phyloP scores from a whole-genome alignment of 179 eudicot species.

The Spinacia oleracea region DNA sequence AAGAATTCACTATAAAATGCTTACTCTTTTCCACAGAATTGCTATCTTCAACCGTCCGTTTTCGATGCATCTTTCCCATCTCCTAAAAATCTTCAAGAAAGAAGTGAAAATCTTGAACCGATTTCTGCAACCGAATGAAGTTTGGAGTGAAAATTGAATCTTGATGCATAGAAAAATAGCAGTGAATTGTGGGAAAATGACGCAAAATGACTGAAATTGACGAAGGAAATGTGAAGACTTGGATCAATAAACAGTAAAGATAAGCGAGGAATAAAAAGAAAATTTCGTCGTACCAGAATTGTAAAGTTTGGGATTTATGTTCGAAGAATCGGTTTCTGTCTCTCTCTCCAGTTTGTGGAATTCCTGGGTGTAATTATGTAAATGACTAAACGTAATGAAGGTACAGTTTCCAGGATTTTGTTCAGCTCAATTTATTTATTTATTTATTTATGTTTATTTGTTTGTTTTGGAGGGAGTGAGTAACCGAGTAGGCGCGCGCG shows the following conservation, averaged over 20 bases:
- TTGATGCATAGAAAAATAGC: background rate
- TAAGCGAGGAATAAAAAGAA: background rate
- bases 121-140: background rate
- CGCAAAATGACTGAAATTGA: background rate
- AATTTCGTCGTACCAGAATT: no score
- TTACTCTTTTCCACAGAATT: conserved; percentile 22
- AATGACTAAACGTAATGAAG: no score
- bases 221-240: background rate
- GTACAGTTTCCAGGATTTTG: no score
- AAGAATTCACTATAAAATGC: background rate
- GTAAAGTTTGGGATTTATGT: no score
- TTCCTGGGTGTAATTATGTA: no score
- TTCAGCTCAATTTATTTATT: no score
- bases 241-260: background rate
- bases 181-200: background rate
- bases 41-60: conserved; percentile 8
- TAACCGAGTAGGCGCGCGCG: no score
- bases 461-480: no score
- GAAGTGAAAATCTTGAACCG: background rate
- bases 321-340: no score
- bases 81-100: background rate
- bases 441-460: no score
- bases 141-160: background rate
- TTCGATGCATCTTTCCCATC: conserved; percentile 15
- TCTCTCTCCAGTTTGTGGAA: no score